phyloP scores from a whole-genome alignment of 768 basidiomycete genomes.

The Thelephora ganbajun region DNA sequence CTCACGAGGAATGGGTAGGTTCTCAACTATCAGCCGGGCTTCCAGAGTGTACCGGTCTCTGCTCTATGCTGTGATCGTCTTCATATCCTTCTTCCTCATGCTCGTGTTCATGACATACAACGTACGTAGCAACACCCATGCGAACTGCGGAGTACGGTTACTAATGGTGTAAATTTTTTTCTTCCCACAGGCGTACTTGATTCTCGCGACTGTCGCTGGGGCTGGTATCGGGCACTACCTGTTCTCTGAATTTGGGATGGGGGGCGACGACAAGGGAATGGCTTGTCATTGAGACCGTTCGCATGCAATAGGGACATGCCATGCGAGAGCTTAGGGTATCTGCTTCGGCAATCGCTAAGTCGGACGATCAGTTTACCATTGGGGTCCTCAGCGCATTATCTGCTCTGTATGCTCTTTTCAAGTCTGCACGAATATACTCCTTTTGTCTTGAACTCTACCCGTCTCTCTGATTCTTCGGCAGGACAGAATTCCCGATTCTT shows the following conservation, averaged over 20 bases:
- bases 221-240: slow-evolving; percentile 76
- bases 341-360: too few relatives aligned
- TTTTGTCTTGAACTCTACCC: too few relatives aligned
- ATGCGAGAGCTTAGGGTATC: too few relatives aligned
- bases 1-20: slow-evolving; percentile 16
- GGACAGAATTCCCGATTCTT: too few relatives aligned
- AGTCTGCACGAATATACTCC: too few relatives aligned
- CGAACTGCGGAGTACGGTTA: neutral
- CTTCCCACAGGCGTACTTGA: slow-evolving; percentile 61
- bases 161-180: too few relatives aligned
- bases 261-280: slow-evolving; percentile 42
- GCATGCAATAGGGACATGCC: too few relatives aligned
- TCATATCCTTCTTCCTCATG: slow-evolving; percentile 86
- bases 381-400: too few relatives aligned
- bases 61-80: slow-evolving; percentile 64
- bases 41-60: slow-evolving; percentile 41
- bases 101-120: slow-evolving; percentile 96
- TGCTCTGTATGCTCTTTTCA: too few relatives aligned
- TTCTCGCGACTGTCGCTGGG: slow-evolving; percentile 67
- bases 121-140: slow-evolving; percentile 28
- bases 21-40: slow-evolving; percentile 18
- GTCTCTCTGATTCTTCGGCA: too few relatives aligned
- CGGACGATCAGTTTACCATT: too few relatives aligned
- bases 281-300: slow-evolving; percentile 69
- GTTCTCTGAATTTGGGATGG: slow-evolving; percentile 41